Conservation (phyloP, 1,284 basidiomycete species). For the Exobasidium rhododendri region DNA sequence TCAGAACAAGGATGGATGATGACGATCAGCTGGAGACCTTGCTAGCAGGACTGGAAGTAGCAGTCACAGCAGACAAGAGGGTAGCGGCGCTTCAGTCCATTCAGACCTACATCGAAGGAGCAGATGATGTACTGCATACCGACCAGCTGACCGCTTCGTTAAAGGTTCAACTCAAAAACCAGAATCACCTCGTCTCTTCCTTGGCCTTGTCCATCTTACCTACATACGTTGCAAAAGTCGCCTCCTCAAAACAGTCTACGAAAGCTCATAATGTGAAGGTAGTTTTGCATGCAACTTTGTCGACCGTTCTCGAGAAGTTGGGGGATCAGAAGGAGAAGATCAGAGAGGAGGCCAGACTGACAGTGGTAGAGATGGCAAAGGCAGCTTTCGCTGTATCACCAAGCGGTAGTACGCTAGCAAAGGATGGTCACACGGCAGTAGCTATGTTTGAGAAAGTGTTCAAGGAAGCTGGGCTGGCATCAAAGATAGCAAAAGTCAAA, state of each 20-base stretch:
- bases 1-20: background rate
- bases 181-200: slow-evolving; percentile 69
- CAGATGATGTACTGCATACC: slow-evolving; percentile 19
- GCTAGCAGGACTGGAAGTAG: background rate
- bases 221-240: slow-evolving; percentile 34
- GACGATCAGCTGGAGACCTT: background rate
- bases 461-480: slow-evolving; percentile 73
- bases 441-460: slow-evolving; percentile 69
- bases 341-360: slow-evolving; percentile 71
- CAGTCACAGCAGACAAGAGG: slow-evolving; percentile 22
- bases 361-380: slow-evolving; percentile 68
- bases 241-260: background rate
- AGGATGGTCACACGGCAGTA: slow-evolving; percentile 45
- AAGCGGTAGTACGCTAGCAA: slow-evolving; percentile 52
- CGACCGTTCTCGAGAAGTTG: slow-evolving; percentile 73
- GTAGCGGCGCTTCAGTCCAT: slow-evolving; percentile 24
- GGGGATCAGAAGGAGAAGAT: slow-evolving; percentile 72
- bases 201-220: slow-evolving; percentile 49
- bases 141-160: slow-evolving; percentile 56
- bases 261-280: background rate
- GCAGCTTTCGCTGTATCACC: slow-evolving; percentile 64
- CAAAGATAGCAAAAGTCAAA: slow-evolving; percentile 62
- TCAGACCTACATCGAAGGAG: slow-evolving; percentile 23
- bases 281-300: slow-evolving; percentile 51
- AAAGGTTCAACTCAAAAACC: slow-evolving; percentile 70